Conservation (phyloP, 371 early-diverging fungal genomes). For the Apophysomyces variabilis region DNA sequence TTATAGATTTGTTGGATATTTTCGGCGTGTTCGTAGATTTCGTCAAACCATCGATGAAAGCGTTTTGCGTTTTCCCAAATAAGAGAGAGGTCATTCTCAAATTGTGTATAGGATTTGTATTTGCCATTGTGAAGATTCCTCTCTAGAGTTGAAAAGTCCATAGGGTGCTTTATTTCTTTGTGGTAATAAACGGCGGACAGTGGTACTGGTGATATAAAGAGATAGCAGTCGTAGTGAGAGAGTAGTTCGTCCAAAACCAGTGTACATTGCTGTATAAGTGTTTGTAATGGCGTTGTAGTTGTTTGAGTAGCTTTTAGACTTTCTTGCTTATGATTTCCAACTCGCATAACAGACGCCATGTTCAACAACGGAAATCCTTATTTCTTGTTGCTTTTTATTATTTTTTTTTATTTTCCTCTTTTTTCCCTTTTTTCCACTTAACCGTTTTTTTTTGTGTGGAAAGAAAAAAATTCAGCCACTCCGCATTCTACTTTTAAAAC, state of each 20-base stretch:
- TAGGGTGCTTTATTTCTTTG: conserved; percentile 46
- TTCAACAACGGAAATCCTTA: conserved; percentile 2
- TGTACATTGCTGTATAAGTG: conserved; percentile 30
- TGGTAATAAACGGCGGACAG: conserved; percentile 45
- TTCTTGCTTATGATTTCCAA: background rate
- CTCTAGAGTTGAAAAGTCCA: conserved; percentile 53
- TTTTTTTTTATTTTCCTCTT: background rate
- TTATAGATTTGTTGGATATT: conserved; percentile 25
- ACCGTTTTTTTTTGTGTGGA: background rate
- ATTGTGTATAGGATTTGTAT: conserved; percentile 47
- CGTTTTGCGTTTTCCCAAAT: conserved; percentile 53
- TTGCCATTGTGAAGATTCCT: conserved; percentile 44
- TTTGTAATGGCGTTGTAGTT: background rate
- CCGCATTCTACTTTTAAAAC: background rate
- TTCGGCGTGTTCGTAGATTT: conserved; percentile 49
- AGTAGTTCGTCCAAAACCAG: conserved; percentile 42
- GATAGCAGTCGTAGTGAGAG: conserved; percentile 42
- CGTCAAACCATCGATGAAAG: conserved; percentile 44
- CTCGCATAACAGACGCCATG: conserved; percentile 10
- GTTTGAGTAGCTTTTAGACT: background rate
- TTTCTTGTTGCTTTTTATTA: background rate
- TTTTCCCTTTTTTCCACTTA: background rate
- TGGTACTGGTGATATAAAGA: conserved; percentile 54
- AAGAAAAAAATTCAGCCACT: conserved; percentile 1
- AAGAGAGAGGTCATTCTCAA: conserved; percentile 47